These are phyloP conservation scores for Rhexocercosporidium sp. DNA, from an alignment of 2,329 filamentous ascomycete species.

Conservation along the genomic window DNA sequence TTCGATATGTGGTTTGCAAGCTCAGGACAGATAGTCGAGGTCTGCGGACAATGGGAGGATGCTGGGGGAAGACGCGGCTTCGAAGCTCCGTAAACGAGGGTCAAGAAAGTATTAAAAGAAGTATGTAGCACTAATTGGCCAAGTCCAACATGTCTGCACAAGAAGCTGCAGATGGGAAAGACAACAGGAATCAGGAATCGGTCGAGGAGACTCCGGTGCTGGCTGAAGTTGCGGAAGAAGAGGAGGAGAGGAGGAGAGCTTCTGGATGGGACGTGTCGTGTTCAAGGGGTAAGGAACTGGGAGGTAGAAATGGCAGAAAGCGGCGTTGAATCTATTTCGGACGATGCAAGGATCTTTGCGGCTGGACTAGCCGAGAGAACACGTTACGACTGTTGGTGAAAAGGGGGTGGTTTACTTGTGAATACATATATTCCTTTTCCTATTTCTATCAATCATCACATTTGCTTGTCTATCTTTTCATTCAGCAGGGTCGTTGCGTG, in stretches of 20 bases:
- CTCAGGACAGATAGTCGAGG: not conserved
- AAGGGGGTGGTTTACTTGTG: not conserved
- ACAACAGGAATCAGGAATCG: constrained; percentile 23
- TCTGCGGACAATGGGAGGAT: constrained; percentile 9
- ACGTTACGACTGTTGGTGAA: constrained; percentile 4
- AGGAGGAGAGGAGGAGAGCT: constrained; percentile 1
- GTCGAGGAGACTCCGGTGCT: constrained; percentile 14
- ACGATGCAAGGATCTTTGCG: constrained; percentile 11
- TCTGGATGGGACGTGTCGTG: not conserved
- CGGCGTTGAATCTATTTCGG: constrained; percentile 11
- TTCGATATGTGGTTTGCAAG: not conserved
- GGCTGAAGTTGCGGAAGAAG: constrained; percentile 15
- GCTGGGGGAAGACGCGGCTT: constrained; percentile 22
- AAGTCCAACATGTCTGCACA: constrained; percentile 38
- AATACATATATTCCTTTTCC: not conserved
- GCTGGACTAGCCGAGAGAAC: constrained; percentile 13
- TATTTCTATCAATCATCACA: not conserved
- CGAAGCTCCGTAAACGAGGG: constrained; percentile 25
- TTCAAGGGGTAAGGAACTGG: constrained; percentile 2
- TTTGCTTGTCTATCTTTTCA: not conserved
- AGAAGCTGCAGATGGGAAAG: constrained; percentile 23
- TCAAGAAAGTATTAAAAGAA: constrained; percentile 36
- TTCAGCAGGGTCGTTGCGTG: not conserved
- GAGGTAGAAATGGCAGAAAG: not conserved
- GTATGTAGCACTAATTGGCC: constrained; percentile 33